phyloP scores from a whole-genome alignment of 2,329 filamentous ascomycete species.

The Rosellinia necatrix region DNA sequence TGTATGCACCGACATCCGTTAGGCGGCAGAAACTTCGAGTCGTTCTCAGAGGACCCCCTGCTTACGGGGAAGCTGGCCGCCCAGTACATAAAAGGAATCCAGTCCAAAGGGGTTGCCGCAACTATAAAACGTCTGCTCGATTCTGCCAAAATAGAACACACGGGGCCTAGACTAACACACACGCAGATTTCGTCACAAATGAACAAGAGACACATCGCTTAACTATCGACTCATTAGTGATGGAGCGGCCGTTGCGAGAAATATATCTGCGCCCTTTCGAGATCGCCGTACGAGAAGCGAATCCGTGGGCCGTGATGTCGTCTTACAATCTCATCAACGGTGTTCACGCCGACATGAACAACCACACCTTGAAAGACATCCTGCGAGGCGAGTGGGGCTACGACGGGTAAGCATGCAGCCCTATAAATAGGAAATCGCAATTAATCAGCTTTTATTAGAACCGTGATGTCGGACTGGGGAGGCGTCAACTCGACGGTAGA shows the following conservation, averaged over 20 bases:
- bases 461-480: conserved; percentile 64
- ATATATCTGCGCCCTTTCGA: conserved; percentile 77
- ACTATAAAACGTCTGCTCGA: conserved; percentile 71
- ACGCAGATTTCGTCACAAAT: conserved; percentile 30
- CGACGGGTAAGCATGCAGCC: conserved; percentile 52
- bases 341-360: conserved; percentile 62
- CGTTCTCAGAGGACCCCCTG: conserved; percentile 81
- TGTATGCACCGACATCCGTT: conserved; percentile 83
- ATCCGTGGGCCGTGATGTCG: conserved; percentile 72
- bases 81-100: conserved; percentile 72
- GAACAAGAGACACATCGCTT: conserved; percentile 59
- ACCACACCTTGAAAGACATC: conserved; percentile 58
- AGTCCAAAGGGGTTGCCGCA: conserved; percentile 74
- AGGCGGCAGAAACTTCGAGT: conserved; percentile 86
- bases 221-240: conserved; percentile 66
- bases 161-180: conserved; percentile 2
- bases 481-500: conserved; percentile 61
- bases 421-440: not conserved
- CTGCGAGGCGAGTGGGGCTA: conserved; percentile 66
- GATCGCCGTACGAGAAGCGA: conserved; percentile 70
- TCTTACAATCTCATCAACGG: conserved; percentile 72
- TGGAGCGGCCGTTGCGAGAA: conserved; percentile 69
- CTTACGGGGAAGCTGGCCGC: conserved; percentile 75
- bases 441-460: conserved; percentile 43
- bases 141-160: not conserved